Conservation (phyloP, 75 land plant genomes). For the Pinus albicaulis region DNA sequence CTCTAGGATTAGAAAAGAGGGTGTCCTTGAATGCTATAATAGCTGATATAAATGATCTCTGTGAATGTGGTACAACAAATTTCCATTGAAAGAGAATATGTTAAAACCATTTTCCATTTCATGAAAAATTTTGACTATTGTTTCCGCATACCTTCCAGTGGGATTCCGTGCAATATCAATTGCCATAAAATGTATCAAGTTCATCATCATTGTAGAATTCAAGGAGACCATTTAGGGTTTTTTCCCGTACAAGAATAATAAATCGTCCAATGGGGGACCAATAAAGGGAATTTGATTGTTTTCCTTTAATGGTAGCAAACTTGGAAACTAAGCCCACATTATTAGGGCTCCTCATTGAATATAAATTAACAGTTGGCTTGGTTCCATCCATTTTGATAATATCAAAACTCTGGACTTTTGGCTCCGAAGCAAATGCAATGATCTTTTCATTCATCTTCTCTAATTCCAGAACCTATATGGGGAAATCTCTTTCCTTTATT, state of each 20-base stretch:
- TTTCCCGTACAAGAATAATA: slow-evolving; percentile 80
- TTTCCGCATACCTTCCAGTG: slow-evolving; percentile 94
- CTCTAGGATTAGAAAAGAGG: slow-evolving; percentile 64
- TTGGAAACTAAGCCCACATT: slow-evolving; percentile 78
- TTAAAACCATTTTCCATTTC: slow-evolving; percentile 97
- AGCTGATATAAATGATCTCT: slow-evolving; percentile 60
- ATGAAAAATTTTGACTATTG: slow-evolving; percentile 77
- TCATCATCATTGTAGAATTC: slow-evolving; percentile 96
- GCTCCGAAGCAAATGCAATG: slow-evolving; percentile 97
- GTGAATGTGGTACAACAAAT: not conserved
- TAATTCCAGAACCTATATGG: slow-evolving; percentile 93
- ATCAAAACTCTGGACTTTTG: slow-evolving; percentile 94
- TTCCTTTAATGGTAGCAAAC: slow-evolving; percentile 83
- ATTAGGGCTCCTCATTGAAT: slow-evolving; percentile 66
- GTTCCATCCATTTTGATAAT: slow-evolving; percentile 84
- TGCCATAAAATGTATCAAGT: slow-evolving; percentile 96
- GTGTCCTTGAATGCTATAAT: slow-evolving; percentile 90
- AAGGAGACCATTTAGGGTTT: slow-evolving; percentile 88
- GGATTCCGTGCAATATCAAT: slow-evolving; percentile 98
- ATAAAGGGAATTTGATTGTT: slow-evolving; percentile 89
- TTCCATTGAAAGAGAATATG: slow-evolving; percentile 77
- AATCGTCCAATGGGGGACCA: slow-evolving; percentile 94
- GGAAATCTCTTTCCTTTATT: slow-evolving; percentile 90
- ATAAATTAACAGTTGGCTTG: slow-evolving; percentile 55
- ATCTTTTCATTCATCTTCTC: slow-evolving; percentile 96